phyloP scores from a whole-genome alignment of 352 stramenopile species.

The Phytopythium chamaehyphon region DNA sequence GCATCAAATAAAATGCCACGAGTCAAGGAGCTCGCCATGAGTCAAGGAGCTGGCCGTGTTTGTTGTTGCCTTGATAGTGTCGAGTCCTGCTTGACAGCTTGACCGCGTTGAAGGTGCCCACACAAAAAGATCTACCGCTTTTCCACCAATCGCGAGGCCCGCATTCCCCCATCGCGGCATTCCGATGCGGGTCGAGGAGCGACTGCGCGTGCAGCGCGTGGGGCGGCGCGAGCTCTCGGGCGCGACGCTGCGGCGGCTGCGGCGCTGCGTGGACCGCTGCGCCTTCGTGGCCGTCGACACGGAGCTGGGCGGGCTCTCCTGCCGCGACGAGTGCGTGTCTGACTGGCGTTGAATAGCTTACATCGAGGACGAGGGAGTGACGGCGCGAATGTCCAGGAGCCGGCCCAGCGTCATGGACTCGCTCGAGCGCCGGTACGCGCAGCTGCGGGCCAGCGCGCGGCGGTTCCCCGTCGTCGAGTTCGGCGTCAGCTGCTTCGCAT shows the following conservation, averaged over 20 bases:
- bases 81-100: no score
- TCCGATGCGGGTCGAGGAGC: not conserved
- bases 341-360: not conserved
- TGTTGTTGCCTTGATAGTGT: no score
- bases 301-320: slow-evolving; percentile 69
- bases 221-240: slow-evolving; percentile 23
- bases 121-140: not conserved
- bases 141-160: not conserved
- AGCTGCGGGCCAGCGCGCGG: slow-evolving; percentile 46
- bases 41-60: no score
- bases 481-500: slow-evolving; percentile 64
- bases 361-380: not conserved
- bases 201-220: slow-evolving; percentile 23
- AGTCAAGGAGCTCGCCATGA: no score
- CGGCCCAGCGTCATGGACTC: slow-evolving; percentile 70
- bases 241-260: slow-evolving; percentile 24
- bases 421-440: slow-evolving; percentile 57
- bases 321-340: slow-evolving; percentile 25
- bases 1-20: no score
- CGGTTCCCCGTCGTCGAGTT: slow-evolving; percentile 77
- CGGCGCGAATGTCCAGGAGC: slow-evolving; percentile 9
- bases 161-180: no score
- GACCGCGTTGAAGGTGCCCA: no score
- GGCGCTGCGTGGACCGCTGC: slow-evolving; percentile 23
- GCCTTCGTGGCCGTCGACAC: slow-evolving; percentile 76